Evolutionary conservation across 345 rosid species (phyloP), one percentile per base, ranked within the genome.

Genomic region (Syzygium jambos): DNA sequence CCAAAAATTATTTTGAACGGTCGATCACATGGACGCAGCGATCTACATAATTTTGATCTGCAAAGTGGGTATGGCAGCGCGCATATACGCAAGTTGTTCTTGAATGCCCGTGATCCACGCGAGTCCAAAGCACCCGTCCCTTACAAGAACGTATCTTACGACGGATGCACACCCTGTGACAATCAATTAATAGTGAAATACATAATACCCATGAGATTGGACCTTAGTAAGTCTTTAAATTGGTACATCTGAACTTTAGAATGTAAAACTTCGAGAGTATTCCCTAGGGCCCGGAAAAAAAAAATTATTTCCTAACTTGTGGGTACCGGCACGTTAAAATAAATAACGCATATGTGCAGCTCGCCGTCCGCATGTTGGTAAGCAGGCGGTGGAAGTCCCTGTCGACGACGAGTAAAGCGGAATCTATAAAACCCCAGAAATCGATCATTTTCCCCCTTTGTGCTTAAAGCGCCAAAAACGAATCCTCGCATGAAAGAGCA

Each of bases 161-260:
- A 61, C 0, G 19, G 17, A 61, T 61, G 46, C 46, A 61, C 3
- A n/a, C 13, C 34, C 12, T 0, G 17, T 1, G 68, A 13, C 2
- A 59, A 59, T 1, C 17, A 3, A 27, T 59, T 12, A 57, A 57
- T 22, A 57, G 63, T 57, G 29, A 57, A 57, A 23, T 57, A n/a
- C 6, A 23, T 2, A 23, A 7, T 27, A 59, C 15, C 34, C 68
- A 5, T 2, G 46, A 43, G 46, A 43, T 43, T 43, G 46, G 46
- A 6, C 46, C 46, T 43, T 5, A 43, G 46, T 43, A 43, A 43
- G 46, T 43, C 46, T 5, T 43, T 6, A 43, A 43, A 43, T 43
- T 6, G 46, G 46, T 43, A 43, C 46, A 43, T 43, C 46, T 6
- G 46, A 43, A 43, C 46, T 43, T 43, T 43, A 7, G 46, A 43